These are phyloP conservation scores for Stylonectria norvegica DNA, from an alignment of 2,329 filamentous ascomycete genomes.

Conservation along the genomic window DNA sequence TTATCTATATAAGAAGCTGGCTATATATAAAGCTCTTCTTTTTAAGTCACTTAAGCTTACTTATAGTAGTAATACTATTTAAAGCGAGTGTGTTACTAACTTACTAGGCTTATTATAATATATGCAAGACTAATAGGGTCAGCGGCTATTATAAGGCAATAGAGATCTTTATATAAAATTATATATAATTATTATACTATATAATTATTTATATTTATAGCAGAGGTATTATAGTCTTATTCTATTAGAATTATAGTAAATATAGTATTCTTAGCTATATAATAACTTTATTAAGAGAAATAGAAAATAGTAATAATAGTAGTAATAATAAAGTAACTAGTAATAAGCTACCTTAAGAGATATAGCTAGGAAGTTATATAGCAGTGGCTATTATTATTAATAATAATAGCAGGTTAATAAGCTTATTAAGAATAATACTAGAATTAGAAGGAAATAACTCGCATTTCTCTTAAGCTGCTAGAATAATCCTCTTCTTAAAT, in stretches of 20 bases:
- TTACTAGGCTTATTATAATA: background rate
- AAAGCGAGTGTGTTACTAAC: background rate
- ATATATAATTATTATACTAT: background rate
- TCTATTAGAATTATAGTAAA: background rate
- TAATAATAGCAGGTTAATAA: conserved; percentile 1
- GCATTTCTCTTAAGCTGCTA: background rate
- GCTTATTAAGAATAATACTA: background rate
- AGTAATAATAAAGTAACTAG: background rate
- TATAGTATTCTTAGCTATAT: background rate
- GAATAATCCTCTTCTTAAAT: conserved; percentile 2
- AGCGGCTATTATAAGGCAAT: background rate
- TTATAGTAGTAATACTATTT: conserved; percentile 2
- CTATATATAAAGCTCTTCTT: background rate
- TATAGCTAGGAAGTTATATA: background rate
- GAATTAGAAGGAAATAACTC: background rate
- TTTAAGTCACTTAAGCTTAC: background rate
- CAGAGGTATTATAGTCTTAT: background rate
- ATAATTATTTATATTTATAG: conserved; percentile 1
- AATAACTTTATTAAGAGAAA: too few relatives aligned
- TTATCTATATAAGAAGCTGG: background rate
- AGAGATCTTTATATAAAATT: background rate
- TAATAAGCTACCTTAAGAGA: background rate
- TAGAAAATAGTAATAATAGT: too few relatives aligned
- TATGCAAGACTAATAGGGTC: background rate
- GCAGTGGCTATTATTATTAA: background rate